phyloP scores from a whole-genome alignment of 805 yeast species.

The Blastobotrys peoriensis region DNA sequence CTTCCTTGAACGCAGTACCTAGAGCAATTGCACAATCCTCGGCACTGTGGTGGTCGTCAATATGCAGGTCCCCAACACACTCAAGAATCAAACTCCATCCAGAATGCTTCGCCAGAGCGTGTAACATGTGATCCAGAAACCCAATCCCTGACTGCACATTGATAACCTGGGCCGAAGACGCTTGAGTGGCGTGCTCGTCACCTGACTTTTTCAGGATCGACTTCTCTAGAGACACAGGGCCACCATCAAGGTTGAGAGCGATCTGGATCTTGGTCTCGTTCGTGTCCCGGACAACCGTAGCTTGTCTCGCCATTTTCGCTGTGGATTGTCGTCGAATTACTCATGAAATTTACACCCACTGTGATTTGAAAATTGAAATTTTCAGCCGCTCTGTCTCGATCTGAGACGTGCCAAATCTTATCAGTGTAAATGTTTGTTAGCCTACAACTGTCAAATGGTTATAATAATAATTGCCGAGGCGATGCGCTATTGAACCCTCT shows the following conservation, averaged over 20 bases:
- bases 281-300: conserved; percentile 62
- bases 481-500: no score
- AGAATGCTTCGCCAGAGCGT: conserved; percentile 92
- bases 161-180: conserved; percentile 65
- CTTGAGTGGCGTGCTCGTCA: conserved; percentile 57
- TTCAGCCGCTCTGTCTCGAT: no score
- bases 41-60: conserved; percentile 95
- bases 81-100: conserved; percentile 92
- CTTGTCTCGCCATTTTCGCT: conserved; percentile 27
- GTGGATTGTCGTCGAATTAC: neutral
- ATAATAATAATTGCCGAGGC: no score
- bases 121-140: conserved; percentile 94
- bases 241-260: conserved; percentile 80
- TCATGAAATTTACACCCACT: no score
- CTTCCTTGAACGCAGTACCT: conserved; percentile 83
- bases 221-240: conserved; percentile 56
- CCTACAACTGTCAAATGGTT: no score
- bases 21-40: conserved; percentile 94
- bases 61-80: conserved; percentile 90
- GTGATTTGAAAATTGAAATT: no score
- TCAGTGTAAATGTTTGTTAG: no score
- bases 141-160: conserved; percentile 89
- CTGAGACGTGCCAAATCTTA: conserved; percentile 1
- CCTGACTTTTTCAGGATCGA: conserved; percentile 43
- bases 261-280: conserved; percentile 93